Base-by-base conservation (phyloP, 1,284 basidiomycete genomes). In the Boletus semigastroideus region DNA sequence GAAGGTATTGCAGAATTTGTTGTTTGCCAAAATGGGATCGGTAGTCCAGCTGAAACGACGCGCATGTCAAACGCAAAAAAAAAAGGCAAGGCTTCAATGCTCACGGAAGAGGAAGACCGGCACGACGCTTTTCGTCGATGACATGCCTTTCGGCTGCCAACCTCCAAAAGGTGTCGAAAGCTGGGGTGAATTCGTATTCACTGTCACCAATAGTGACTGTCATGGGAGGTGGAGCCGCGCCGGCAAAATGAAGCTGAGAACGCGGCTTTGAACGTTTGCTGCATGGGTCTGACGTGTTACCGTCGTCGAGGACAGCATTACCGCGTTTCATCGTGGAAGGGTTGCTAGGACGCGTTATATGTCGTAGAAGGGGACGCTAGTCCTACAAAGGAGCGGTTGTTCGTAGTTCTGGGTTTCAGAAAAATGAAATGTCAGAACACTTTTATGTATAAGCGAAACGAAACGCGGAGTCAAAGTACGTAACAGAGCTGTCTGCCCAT, bases 1-100 rank as follows among this genome's bases (percentile, higher is more conserved):
- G 62, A 74, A 87, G 0, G 80, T 75, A 57, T 84, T 85, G 68
- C 83, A 85, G 56, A 86, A 86, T 47, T 72, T 74, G 54, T 77
- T 72, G 7, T 69, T 61, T 4, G 62, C 67, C 19, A 87, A 69
- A 28, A 82, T 75, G 2, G 62, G 61, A 57, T 87, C 82, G 1
- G 72, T 57, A 0, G 83, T 83, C 83, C 84, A 86, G 33, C 82
- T 83, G 33, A 31, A 33, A 41, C 19, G 45, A 30, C 31, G 41
- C 19, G 1, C 2, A 30, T 19, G 44, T 65, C 58, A 67, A 55
- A 3, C 13, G 16, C 17, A 30, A 55, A 51, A 22, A 17, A 19
- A 22, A n/a, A 42, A 33, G 31, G 16, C 6, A 12, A 25, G 25
- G 7, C 16, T 16, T 6, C 16, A 22, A 42, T 20, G 73, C 80